These are phyloP conservation scores for Taxawa tesnikishii DNA, from an alignment of 2,329 filamentous ascomycete species.

Conservation along the genomic window DNA sequence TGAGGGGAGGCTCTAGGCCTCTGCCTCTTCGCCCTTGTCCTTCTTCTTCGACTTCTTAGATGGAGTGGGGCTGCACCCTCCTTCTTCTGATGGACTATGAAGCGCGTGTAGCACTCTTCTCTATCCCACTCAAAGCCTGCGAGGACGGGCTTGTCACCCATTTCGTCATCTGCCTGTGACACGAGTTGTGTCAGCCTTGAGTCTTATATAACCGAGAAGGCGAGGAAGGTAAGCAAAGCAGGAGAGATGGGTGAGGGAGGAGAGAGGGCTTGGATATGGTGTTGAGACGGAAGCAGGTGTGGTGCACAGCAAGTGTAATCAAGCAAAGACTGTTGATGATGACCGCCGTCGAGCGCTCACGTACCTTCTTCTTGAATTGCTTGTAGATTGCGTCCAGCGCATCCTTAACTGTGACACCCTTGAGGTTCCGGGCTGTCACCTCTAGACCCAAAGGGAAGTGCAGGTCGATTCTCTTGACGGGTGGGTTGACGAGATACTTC, in stretches of 20 bases:
- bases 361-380: conserved; percentile 89
- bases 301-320: too few species aligned
- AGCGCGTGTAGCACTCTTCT: conserved; percentile 76
- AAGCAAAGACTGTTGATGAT: too few species aligned
- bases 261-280: too few species aligned
- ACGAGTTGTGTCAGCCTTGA: too few species aligned
- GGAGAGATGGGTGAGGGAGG: too few species aligned
- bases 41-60: conserved; percentile 48
- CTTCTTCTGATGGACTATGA: conserved; percentile 77
- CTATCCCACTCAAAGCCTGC: conserved; percentile 95
- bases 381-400: conserved; percentile 92
- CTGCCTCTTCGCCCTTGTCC: conserved; percentile 17
- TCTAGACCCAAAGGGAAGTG: conserved; percentile 81
- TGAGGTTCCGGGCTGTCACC: conserved; percentile 80
- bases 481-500: conserved; percentile 65
- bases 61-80: conserved; percentile 40
- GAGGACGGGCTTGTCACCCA: conserved; percentile 67
- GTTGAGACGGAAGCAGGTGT: too few species aligned
- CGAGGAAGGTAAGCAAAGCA: conserved; percentile 1
- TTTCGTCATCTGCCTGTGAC: conserved; percentile 72
- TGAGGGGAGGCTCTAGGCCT: too few species aligned
- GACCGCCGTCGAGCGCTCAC: too few species aligned
- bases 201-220: neutral
- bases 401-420: conserved; percentile 95
- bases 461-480: conserved; percentile 88